These are phyloP conservation scores for Aspergillus clavatus DNA, from an alignment of 2,329 filamentous ascomycete species.

Conservation along the genomic window DNA sequence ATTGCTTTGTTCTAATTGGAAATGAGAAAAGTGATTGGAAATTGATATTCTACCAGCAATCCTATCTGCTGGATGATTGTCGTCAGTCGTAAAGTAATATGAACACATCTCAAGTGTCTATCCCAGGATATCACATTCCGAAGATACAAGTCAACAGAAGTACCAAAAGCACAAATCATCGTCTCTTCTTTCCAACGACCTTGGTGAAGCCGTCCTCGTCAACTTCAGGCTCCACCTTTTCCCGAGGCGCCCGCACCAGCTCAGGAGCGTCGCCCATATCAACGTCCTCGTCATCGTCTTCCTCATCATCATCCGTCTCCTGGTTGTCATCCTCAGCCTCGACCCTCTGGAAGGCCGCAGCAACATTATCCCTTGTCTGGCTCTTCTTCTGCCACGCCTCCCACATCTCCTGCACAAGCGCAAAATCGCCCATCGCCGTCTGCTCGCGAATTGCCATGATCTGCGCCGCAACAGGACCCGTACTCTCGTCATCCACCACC, in stretches of 20 bases:
- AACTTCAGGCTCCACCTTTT: conserved; percentile 65
- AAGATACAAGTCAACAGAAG: conserved; percentile 3
- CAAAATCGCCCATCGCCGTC: conserved; percentile 61
- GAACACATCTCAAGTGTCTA: conserved; percentile 11
- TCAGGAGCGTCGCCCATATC: conserved; percentile 67
- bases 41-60: neutral
- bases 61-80: neutral
- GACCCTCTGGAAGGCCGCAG: conserved; percentile 32
- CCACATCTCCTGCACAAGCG: conserved; percentile 60
- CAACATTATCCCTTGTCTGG: conserved; percentile 31
- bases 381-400: conserved; percentile 37
- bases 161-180: conserved; percentile 21
- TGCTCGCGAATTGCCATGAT: conserved; percentile 65
- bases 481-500: conserved; percentile 84
- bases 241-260: conserved; percentile 53
- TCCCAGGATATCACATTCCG: conserved; percentile 7
- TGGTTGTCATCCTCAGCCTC: conserved; percentile 48
- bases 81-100: neutral
- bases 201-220: conserved; percentile 80
- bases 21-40: conserved; percentile 19
- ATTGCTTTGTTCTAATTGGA: conserved; percentile 14
- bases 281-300: conserved; percentile 53
- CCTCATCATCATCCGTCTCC: conserved; percentile 55
- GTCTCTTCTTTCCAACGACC: conserved; percentile 65
- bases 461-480: conserved; percentile 64